Percentiles rank a stretch among this genome's conserved stretches.
These are phyloP conservation scores for Mucor sp. DNA, from an alignment of 371 early-diverging fungal species.

Conservation along the genomic window DNA sequence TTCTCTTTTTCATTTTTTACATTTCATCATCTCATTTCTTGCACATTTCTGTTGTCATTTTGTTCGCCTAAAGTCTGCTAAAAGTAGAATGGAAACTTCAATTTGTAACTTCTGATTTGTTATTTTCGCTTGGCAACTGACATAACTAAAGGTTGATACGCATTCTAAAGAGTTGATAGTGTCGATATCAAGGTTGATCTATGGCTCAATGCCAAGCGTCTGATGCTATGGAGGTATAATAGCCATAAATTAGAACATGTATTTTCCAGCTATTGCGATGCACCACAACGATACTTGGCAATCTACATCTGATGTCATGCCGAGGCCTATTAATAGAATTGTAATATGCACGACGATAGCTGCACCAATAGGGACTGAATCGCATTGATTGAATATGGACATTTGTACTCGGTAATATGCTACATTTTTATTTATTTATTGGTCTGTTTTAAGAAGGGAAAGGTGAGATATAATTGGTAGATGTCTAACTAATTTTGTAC, in stretches of 20 bases:
- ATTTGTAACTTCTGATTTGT: too few relatives aligned
- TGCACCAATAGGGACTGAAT: constrained; percentile 5
- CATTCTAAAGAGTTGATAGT: too few relatives aligned
- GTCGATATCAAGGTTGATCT: too few relatives aligned
- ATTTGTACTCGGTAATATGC: not conserved
- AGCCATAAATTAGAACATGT: not conserved
- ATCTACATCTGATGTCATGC: not conserved
- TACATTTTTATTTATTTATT: constrained; percentile 5
- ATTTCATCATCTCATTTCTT: not conserved
- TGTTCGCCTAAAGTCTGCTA: not conserved
- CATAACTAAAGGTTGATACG: too few relatives aligned
- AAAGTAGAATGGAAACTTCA: too few relatives aligned
- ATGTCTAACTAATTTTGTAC: constrained; percentile 8
- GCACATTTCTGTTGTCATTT: not conserved
- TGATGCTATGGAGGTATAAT: not conserved
- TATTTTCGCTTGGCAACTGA: too few relatives aligned
- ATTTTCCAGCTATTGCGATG: not conserved
- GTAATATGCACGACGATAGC: not conserved
- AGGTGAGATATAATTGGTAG: constrained; percentile 5
- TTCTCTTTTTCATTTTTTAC: not conserved
- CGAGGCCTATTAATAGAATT: not conserved
- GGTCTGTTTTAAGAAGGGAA: not conserved
- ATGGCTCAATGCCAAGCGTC: too few relatives aligned
- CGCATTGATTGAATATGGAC: not conserved
- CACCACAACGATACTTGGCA: not conserved